Conservation (phyloP, 2,329 filamentous ascomycete genomes). For the Hymenoscyphus fraxineus region DNA sequence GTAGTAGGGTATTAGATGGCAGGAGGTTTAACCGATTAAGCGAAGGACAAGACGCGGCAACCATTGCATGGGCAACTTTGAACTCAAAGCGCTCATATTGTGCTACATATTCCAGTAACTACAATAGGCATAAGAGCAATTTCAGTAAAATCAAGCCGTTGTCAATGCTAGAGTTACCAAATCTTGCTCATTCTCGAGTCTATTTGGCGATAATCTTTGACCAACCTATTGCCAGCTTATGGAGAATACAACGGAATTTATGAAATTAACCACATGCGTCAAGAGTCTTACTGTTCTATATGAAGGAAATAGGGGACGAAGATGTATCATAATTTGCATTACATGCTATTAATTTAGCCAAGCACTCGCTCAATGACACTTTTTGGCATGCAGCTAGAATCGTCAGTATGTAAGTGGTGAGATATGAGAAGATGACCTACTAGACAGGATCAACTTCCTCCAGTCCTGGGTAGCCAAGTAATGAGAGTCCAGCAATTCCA, state of each 20-base stretch:
- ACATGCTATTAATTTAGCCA: slow-evolving; percentile 32
- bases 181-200: not conserved
- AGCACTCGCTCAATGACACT: slow-evolving; percentile 59
- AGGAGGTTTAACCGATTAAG: slow-evolving; percentile 44
- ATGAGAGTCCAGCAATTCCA: slow-evolving; percentile 79
- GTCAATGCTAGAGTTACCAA: too few relatives aligned
- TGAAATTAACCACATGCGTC: not conserved
- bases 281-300: not conserved
- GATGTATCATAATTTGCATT: slow-evolving; percentile 1
- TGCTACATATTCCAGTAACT: not conserved
- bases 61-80: not conserved
- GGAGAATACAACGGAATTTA: not conserved
- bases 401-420: slow-evolving; percentile 19
- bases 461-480: slow-evolving; percentile 73
- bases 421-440: slow-evolving; percentile 42
- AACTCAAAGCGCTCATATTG: not conserved
- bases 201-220: not conserved
- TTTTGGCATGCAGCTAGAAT: slow-evolving; percentile 64
- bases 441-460: slow-evolving; percentile 85
- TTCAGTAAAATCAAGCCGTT: not conserved
- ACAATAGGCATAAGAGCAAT: not conserved
- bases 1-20: slow-evolving; percentile 67
- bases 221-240: not conserved
- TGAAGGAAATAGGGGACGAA: not conserved
- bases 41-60: not conserved